These are phyloP conservation scores for Raffaelea ambrosiae DNA, from an alignment of 2,329 filamentous ascomycete species.

Conservation along the genomic window DNA sequence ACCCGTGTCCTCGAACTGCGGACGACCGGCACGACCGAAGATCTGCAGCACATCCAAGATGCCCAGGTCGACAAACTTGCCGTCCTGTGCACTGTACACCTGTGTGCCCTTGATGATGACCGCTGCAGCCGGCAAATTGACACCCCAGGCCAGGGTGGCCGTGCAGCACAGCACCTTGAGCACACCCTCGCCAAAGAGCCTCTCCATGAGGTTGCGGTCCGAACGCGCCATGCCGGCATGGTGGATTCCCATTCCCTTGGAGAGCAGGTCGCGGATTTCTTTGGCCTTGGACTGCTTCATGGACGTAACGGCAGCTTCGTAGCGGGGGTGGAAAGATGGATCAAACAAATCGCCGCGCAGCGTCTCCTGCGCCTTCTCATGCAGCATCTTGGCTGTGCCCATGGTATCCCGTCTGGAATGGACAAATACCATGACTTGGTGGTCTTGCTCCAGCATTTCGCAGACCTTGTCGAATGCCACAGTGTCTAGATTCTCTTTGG, in stretches of 20 bases:
- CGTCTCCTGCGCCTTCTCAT: conserved; percentile 78
- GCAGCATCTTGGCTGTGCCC: conserved; percentile 74
- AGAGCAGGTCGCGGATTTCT: conserved; percentile 80
- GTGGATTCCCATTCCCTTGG: conserved; percentile 88
- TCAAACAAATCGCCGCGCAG: conserved; percentile 76
- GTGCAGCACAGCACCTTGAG: conserved; percentile 97
- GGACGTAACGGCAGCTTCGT: conserved; percentile 70
- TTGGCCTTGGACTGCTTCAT: conserved; percentile 78
- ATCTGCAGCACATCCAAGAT: conserved; percentile 97
- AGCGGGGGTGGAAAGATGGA: conserved; percentile 67
- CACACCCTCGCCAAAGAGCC: conserved; percentile 83
- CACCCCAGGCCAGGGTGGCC: conserved; percentile 95
- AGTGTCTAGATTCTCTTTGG: conserved; percentile 79
- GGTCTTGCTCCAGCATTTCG: conserved; percentile 83
- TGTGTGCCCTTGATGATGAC: conserved; percentile 98
- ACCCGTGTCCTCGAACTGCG: conserved; percentile 94
- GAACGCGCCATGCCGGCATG: conserved; percentile 94
- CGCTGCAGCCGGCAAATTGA: conserved; percentile 92
- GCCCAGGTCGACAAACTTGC: conserved; percentile 91
- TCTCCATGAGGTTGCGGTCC: conserved; percentile 92
- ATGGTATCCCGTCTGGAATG: conserved; percentile 94
- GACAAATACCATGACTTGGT: conserved; percentile 99
- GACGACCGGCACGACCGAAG: conserved; percentile 94
- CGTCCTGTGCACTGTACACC: conserved; percentile 90
- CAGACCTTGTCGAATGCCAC: conserved; percentile 90